Evolutionary conservation across 495 filamentous ascomycete genomes (phyloP), one percentile per base, ranked within the genome.

Genomic region (Durotheca rogersii): DNA sequence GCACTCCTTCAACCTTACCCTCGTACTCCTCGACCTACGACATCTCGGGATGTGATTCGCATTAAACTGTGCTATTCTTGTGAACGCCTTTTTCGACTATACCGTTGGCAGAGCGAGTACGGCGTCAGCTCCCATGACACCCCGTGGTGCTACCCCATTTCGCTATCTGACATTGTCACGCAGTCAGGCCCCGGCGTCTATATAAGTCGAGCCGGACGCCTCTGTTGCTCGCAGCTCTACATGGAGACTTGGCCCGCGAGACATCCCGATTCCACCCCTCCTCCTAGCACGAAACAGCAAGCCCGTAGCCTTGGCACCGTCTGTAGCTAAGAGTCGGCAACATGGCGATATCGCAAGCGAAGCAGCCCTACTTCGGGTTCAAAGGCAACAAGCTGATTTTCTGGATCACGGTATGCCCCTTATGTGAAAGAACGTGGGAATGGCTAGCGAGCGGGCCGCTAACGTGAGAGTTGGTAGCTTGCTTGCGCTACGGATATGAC

Each of bases 401-500:
- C 51, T 82, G 78, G 78, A 69, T 81, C 38, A 79, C 76, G n/a
- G 71, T 79, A 52, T 59, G 65, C 42, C 30, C n/a, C 5, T 11
- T 11, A n/a, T n/a, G n/a, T n/a, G n/a, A n/a, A n/a, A n/a, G n/a
- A n/a, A n/a, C n/a, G n/a, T n/a, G n/a, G n/a, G n/a, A n/a, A n/a
- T n/a, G n/a, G n/a, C n/a, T n/a, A n/a, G n/a, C n/a, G n/a, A n/a
- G n/a, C n/a, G n/a, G n/a, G n/a, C n/a, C n/a, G 19, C 41, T 56
- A 31, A 47, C 31, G 36, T 19, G 19, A 15, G 29, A 29, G 19
- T 37, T 10, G 18, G 6, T 61, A 77, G 64, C 60, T 79, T 19
- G 76, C 78, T 7, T 81, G 78, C 54, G 70, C 75, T 14, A 80
- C 76, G 20, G 76, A 80, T 53, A 81, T 81, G 79, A 76, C 72